A percentile compares a stretch with the other conserved stretches of the same genome.
Evolutionary conservation across 1,284 basidiomycete genomes (phyloP).

Genomic region (Pulveroboletus sp.): DNA sequence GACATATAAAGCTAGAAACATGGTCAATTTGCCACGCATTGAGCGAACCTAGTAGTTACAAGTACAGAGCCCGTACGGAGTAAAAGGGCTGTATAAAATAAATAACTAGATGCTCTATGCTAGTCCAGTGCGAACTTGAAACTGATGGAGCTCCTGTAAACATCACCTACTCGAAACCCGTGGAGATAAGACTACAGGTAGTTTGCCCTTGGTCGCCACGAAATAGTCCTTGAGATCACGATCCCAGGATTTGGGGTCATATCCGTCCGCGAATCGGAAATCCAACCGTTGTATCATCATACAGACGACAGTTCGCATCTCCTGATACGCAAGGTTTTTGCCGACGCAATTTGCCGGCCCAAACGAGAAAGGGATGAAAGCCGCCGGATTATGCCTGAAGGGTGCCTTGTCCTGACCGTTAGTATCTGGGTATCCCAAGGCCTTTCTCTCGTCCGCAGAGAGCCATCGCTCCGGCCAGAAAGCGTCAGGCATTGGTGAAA

Average conservation of each 20-base stretch:
- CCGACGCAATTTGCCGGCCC: constrained; percentile 39
- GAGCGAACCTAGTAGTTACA: constrained; percentile 17
- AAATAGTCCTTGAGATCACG: constrained; percentile 38
- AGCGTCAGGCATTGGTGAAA: constrained; percentile 41
- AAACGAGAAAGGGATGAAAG: constrained; percentile 39
- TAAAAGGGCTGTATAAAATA: constrained; percentile 11
- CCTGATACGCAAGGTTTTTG: constrained; percentile 39
- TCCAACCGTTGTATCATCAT: constrained; percentile 36
- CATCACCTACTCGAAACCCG: constrained; percentile 26
- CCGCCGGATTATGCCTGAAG: constrained; percentile 33
- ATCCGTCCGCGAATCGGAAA: constrained; percentile 36
- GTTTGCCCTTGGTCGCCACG: constrained; percentile 33
- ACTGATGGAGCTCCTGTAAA: constrained; percentile 7
- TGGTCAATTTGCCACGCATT: constrained; percentile 5
- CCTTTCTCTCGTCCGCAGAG: constrained; percentile 32
- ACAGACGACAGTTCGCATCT: constrained; percentile 38
- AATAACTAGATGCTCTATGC: constrained; percentile 33
- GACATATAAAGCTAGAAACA: constrained; percentile 5
- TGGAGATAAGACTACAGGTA: constrained; percentile 39
- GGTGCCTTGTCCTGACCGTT: constrained; percentile 28
- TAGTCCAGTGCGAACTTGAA: constrained; percentile 24
- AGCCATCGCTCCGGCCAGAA: constrained; percentile 50
- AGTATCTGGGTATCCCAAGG: constrained; percentile 30
- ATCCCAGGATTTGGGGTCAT: constrained; percentile 35
- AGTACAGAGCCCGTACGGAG: constrained; percentile 30